Conservation (phyloP, 1,139 yeast genomes). For the Zygoascus hellenicus region DNA sequence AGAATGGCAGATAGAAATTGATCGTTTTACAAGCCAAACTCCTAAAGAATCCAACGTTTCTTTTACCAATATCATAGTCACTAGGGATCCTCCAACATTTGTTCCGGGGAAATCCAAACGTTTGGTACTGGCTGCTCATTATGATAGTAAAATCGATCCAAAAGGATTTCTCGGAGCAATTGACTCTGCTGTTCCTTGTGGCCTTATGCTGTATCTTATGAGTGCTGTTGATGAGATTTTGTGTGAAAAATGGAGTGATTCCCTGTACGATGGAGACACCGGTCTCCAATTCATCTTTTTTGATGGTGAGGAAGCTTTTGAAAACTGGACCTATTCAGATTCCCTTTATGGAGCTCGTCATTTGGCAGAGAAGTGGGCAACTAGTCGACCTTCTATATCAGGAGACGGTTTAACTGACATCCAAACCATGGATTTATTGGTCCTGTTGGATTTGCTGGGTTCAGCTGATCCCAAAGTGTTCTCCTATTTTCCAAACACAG, state of each 20-base stretch:
- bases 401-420: constrained; percentile 18
- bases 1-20: constrained; percentile 40
- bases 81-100: constrained; percentile 26
- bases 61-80: constrained; percentile 45
- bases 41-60: constrained; percentile 33
- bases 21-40: constrained; percentile 37
- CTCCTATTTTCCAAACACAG: constrained; percentile 43
- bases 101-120: constrained; percentile 28
- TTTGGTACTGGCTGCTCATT: constrained; percentile 48
- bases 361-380: constrained; percentile 40
- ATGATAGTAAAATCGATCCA: constrained; percentile 46
- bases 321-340: constrained; percentile 45
- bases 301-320: constrained; percentile 56
- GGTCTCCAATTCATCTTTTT: constrained; percentile 49
- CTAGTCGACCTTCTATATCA: constrained; percentile 1
- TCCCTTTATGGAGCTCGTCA: constrained; percentile 53
- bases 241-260: constrained; percentile 24
- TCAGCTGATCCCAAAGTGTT: constrained; percentile 36
- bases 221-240: constrained; percentile 31
- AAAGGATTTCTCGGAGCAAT: constrained; percentile 55
- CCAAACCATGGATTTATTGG: constrained; percentile 38
- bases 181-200: constrained; percentile 55
- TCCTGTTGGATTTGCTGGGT: constrained; percentile 49
- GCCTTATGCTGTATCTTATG: constrained; percentile 44
- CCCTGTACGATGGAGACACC: constrained; percentile 10